A percentile compares a stretch with the other conserved stretches of the same genome.
These are phyloP conservation scores for Phytomonas sp. DNA, from an alignment of 208 protist species.

Conservation along the genomic window DNA sequence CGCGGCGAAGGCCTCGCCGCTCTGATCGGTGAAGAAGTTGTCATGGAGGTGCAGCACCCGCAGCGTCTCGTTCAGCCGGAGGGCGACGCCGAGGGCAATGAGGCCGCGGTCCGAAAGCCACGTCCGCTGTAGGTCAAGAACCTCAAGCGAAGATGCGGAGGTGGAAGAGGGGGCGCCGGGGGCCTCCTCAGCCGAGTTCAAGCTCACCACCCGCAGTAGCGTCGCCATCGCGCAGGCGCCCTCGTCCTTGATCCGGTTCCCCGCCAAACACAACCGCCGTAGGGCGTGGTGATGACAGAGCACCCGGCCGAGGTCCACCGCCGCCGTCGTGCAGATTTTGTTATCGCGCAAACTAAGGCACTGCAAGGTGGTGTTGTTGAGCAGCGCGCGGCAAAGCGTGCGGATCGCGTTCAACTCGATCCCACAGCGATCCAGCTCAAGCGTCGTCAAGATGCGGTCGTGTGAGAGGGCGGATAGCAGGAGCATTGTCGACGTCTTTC, in stretches of 20 bases:
- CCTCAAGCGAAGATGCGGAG: conserved; percentile 20
- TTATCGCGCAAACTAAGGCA: conserved; percentile 58
- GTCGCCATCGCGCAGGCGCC: conserved; percentile 67
- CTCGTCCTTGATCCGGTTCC: conserved; percentile 70
- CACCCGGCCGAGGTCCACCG: conserved; percentile 46
- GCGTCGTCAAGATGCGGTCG: conserved; percentile 39
- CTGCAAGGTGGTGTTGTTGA: conserved; percentile 41
- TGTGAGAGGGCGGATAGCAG: conserved; percentile 30
- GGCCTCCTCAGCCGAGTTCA: neutral
- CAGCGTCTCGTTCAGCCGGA: conserved; percentile 58
- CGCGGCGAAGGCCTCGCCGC: conserved; percentile 58
- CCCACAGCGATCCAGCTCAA: conserved; percentile 50
- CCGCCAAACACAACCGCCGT: conserved; percentile 43
- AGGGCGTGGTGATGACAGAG: conserved; percentile 52
- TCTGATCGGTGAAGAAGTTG: conserved; percentile 80
- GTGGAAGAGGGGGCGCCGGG: conserved; percentile 3
- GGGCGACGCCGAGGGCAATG: conserved; percentile 77
- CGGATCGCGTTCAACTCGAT: conserved; percentile 44
- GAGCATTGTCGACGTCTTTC: neutral
- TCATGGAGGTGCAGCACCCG: conserved; percentile 49
- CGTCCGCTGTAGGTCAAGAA: conserved; percentile 57
- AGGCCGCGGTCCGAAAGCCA: conserved; percentile 74
- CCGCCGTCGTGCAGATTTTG: conserved; percentile 36
- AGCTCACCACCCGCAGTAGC: conserved; percentile 30
- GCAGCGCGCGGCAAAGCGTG: conserved; percentile 56